These are phyloP conservation scores for Eremothecium cymbalariae DNA, from an alignment of 1,139 yeast species.

Conservation along the genomic window DNA sequence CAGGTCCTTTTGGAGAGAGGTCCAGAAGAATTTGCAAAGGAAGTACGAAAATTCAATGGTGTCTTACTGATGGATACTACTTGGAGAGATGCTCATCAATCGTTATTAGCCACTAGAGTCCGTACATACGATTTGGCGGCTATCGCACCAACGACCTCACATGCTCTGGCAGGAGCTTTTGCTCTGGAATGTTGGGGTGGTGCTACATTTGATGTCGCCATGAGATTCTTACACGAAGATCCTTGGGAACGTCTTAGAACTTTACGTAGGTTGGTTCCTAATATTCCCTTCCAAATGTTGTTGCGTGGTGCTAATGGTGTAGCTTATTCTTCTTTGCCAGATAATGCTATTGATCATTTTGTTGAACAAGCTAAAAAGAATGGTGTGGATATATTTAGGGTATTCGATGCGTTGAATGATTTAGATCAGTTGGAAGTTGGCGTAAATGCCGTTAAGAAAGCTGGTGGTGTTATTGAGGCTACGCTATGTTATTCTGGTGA, in stretches of 20 bases:
- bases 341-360: constrained; percentile 96
- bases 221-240: constrained; percentile 97
- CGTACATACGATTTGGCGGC: constrained; percentile 86
- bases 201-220: constrained; percentile 96
- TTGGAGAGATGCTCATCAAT: constrained; percentile 99
- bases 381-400: constrained; percentile 97
- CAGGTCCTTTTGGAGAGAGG: constrained; percentile 76
- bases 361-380: constrained; percentile 88
- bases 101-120: constrained; percentile 93
- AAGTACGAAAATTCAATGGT: constrained; percentile 78
- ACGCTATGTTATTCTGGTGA: constrained; percentile 98
- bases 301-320: constrained; percentile 99
- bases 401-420: constrained; percentile 94
- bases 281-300: constrained; percentile 98
- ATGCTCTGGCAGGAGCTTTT: constrained; percentile 83
- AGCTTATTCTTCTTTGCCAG: constrained; percentile 95
- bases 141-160: constrained; percentile 90
- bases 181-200: constrained; percentile 99
- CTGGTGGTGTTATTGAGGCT: constrained; percentile 98
- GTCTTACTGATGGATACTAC: constrained; percentile 95
- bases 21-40: constrained; percentile 80
- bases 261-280: constrained; percentile 85
- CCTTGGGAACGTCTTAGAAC: constrained; percentile 96
- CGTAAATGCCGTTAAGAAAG: constrained; percentile 94
- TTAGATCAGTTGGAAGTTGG: constrained; percentile 95